These are phyloP conservation scores for Miscanthus sacchariflorus DNA, from an alignment of 202 grass and related monocot genomes.

Conservation along the genomic window DNA sequence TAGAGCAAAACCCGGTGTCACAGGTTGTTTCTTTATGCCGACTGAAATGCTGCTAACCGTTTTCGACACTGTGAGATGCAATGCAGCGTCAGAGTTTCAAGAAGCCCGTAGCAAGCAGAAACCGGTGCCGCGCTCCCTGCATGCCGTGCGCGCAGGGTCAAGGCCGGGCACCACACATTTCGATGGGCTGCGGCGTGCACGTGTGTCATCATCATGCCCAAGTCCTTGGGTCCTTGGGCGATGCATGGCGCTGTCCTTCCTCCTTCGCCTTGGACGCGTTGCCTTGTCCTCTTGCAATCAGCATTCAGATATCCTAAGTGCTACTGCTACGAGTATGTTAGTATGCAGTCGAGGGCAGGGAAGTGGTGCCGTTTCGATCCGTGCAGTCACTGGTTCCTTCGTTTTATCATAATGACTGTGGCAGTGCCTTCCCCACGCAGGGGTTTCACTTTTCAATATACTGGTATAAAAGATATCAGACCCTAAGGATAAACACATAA, in stretches of 20 bases:
- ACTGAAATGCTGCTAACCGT: not conserved
- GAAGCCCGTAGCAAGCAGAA: not conserved
- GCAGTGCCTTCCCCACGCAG: no score
- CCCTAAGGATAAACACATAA: no score
- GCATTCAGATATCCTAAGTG: not conserved
- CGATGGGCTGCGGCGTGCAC: not conserved
- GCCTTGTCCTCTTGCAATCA: slow-evolving; percentile 2
- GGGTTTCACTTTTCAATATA: no score
- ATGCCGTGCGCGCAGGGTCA: no score
- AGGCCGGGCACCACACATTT: no score
- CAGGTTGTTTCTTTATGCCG: not conserved
- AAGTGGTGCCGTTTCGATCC: no score
- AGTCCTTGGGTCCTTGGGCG: not conserved
- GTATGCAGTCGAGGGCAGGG: no score
- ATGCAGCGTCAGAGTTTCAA: not conserved
- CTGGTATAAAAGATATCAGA: no score
- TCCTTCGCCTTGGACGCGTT: not conserved
- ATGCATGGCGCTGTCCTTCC: not conserved
- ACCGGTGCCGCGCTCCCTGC: not conserved
- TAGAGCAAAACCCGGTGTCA: not conserved
- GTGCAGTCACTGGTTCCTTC: not conserved
- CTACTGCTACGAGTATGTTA: not conserved
- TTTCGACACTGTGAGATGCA: not conserved
- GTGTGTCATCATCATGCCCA: slow-evolving; percentile 27
- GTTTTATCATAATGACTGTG: no score